These are phyloP conservation scores for Stachybotrys chlorohalonatus DNA, from an alignment of 2,329 filamentous ascomycete species.

Conservation along the genomic window DNA sequence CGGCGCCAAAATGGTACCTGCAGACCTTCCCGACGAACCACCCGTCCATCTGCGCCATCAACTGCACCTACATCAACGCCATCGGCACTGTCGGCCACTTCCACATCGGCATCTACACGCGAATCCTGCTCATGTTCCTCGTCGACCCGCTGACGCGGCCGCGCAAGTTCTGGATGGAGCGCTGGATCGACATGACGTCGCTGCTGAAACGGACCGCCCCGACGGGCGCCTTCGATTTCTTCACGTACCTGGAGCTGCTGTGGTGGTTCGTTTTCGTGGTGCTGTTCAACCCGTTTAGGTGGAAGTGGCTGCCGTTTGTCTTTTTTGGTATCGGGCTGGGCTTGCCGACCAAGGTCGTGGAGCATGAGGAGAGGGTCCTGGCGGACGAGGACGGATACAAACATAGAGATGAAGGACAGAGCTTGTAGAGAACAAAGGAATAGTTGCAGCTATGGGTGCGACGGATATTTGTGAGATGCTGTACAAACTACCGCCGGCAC, in stretches of 20 bases:
- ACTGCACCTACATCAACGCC: slow-evolving; percentile 71
- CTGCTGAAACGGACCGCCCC: slow-evolving; percentile 61
- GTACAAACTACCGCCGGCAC: too few species aligned
- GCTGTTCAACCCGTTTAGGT: slow-evolving; percentile 72
- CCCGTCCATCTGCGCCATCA: slow-evolving; percentile 68
- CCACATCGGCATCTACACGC: slow-evolving; percentile 84
- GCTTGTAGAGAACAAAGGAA: slow-evolving; percentile 5
- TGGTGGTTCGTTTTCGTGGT: slow-evolving; percentile 83
- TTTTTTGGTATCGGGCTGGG: slow-evolving; percentile 64
- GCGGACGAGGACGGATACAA: slow-evolving; percentile 39
- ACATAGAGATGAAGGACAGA: slow-evolving; percentile 9
- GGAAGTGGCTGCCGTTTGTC: slow-evolving; percentile 84
- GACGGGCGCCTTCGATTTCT: slow-evolving; percentile 76
- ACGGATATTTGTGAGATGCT: too few species aligned
- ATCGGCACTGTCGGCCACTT: slow-evolving; percentile 80
- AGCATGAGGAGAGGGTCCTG: slow-evolving; percentile 51
- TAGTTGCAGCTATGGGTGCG: too few species aligned
- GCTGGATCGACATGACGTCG: slow-evolving; percentile 79
- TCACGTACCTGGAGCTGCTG: slow-evolving; percentile 75
- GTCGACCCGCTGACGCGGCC: slow-evolving; percentile 69
- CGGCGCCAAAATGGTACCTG: slow-evolving; percentile 79
- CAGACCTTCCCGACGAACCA: slow-evolving; percentile 75
- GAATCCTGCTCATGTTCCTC: slow-evolving; percentile 79
- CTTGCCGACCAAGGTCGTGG: slow-evolving; percentile 58
- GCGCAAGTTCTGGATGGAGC: slow-evolving; percentile 64